Base-by-base conservation (phyloP, 148 eudicot species). In the Simmondsia chinensis region DNA sequence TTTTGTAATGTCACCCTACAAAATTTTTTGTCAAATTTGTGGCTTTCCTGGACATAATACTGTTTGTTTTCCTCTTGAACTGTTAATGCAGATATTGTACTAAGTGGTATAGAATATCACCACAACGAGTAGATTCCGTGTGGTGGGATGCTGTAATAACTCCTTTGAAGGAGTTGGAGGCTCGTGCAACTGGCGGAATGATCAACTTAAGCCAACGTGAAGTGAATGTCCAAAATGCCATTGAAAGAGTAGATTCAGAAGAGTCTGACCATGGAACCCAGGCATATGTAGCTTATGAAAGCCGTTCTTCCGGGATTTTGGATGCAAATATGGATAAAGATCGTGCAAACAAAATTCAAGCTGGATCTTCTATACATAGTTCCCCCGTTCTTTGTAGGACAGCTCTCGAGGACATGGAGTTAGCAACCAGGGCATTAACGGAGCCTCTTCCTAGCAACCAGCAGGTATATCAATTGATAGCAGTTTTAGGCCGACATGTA, bases 401-500 rank as follows among this genome's bases (percentile, higher is more conserved):
- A 35, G 46, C 70, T 37, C 61, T 76, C 37, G 97, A 91, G 72
- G 97, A 91, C 48, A 70, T 85, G 87, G 97, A 91, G 68, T 54
- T 91, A 71, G 94, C 74, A 65, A 91, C 94, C 28, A 79, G 83
- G 66, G 88, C 95, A 39, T 71, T 91, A 33, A 91, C 95, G 14
- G 97, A 91, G 70, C 95, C 97, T 31, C 88, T 91, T 72, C 97
- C 97, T 39, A 91, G 88, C 20, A 85, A 74, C 68, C 97, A 91
- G 73, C 95, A 74, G 84, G 97, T 82, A 26, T 36, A 26, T 19
- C 17, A 19, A 33, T 42, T 33, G 4, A 9, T n/a, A n/a, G n/a
- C n/a, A n/a, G n/a, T n/a, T n/a, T n/a, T n/a, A n/a, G n/a, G n/a
- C n/a, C n/a, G n/a, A n/a, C n/a, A n/a, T n/a, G n/a, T n/a, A n/a